Base-by-base conservation (phyloP, 257 asterid genomes). In the Gynochthodes officinalis region DNA sequence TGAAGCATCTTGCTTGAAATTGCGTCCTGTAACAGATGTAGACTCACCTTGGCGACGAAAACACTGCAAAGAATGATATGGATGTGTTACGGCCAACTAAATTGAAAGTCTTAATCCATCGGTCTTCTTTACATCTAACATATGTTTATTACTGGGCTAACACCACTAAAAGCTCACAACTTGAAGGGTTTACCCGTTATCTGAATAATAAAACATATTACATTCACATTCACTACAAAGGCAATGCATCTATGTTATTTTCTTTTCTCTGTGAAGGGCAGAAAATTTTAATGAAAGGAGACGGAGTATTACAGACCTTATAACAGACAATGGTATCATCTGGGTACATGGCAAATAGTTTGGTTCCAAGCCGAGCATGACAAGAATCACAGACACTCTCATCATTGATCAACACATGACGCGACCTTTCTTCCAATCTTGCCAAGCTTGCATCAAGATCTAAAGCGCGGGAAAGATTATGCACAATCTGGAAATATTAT, bases 271-370 rank as follows among this genome's bases (percentile, higher is more conserved):
- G 46, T 33, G 3, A 35, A 11, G 30, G 27, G 46, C 30, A 63
- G 23, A 32, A 60, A 19, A 60, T 60, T 59, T 59, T 7, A 33
- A 33, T 62, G 25, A 7, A 19, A 0, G 59, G 13, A n/a, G n/a
- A n/a, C n/a, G n/a, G n/a, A n/a, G n/a, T 48, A 74, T 37, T 42
- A 77, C 91, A 69, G 50, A 94, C 98, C 94, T 94, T 94, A 82
- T 94, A 94, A 77, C 98, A 94, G 74, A 89, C 98, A 54, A 91
- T 65, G 14, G 97, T 86, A 77, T 94, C 99, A 77, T 94, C 99
- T n/a, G 98, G 99, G 81, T 94, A 91, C 97, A 94, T 90, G 9
- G 97, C 99, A 77, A 94, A 94, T 63, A 94, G 86, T 80, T 94
- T 91, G 58, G 99, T 94, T 75, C 98, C 97, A 49, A 94, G 97